Evolutionary conservation across 192 early-diverging fungal genomes (phyloP).

Genomic region (Gigaspora rosea): DNA sequence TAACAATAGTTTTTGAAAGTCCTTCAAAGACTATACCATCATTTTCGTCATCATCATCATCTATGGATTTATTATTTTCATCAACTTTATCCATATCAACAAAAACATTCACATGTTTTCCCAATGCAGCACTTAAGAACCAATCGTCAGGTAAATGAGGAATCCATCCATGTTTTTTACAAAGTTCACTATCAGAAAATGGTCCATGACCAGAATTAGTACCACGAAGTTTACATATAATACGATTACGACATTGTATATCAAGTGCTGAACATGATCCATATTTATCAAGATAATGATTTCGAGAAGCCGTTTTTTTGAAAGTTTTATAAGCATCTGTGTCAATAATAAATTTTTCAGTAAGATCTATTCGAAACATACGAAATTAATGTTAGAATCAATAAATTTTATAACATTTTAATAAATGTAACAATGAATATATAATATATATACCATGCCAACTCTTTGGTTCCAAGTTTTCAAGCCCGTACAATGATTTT

Average conservation of each 20-base stretch:
- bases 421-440: not conserved
- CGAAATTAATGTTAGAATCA: not conserved
- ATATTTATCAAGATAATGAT: constrained; percentile 1
- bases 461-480: constrained; percentile 10
- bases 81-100: constrained; percentile 9
- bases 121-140: not conserved
- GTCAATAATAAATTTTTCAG: not conserved
- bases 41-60: not conserved
- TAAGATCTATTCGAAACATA: not conserved
- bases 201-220: constrained; percentile 11
- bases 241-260: not conserved
- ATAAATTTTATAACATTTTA: not conserved
- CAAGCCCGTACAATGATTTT: not conserved
- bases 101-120: not conserved
- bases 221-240: constrained; percentile 15
- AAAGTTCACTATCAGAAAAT: not conserved
- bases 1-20: not conserved
- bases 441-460: constrained; percentile 3
- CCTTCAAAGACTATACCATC: not conserved
- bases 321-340: not conserved
- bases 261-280: not conserved
- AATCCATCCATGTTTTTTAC: constrained; percentile 6
- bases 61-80: not conserved
- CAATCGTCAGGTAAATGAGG: constrained; percentile 18
- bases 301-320: constrained; percentile 3